Base-by-base conservation (phyloP, 116 monocot species). In the Dioscorea cayenensis region DNA sequence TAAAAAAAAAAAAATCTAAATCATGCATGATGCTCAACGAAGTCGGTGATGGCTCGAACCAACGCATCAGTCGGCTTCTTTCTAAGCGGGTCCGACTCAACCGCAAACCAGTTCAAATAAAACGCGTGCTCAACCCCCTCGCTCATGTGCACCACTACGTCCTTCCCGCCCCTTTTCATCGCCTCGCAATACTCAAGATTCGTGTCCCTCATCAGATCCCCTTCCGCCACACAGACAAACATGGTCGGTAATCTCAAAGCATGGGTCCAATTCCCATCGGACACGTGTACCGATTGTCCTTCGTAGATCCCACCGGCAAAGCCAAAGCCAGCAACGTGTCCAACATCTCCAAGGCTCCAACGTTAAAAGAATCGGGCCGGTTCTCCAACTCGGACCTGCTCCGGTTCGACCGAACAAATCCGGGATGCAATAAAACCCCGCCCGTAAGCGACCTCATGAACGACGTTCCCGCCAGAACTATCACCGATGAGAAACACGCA, bases 381-480 rank as follows among this genome's bases (percentile, higher is more conserved):
- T 67, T 27, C 23, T 79, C 78, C 70, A 75, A 22, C 82, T 94
- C 94, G 22, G 91, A 94, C 49, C 25, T 25, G 84, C 91, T 94
- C 72, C 86, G 66, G 4, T 28, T 70, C 28, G 88, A 71, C 35
- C 86, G 86, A 17, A 88, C 83, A 67, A 84, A 95, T 11, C 94
- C 94, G 0, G 91, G 94, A 66, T 95, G 86, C 71, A 94, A 65
- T 0, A 76, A 73, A 28, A 95, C 72, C 9, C 76, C 86, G 4
- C 95, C 91, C 4, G 78, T 80, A 79, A 0, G 84, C 87, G 21
- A 88, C 77, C n/a, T 67, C 43, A 63, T 94, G 94, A 28, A 88
- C 88, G 14, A 94, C 77, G 76, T 90, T 90, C n/a, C 80, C 90
- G 14, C 94, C 93, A 71, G 93, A 89, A 81, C 90, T 89, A 72